phyloP scores from a whole-genome alignment of 306 rosid genomes.

The Bauhinia variegata region DNA sequence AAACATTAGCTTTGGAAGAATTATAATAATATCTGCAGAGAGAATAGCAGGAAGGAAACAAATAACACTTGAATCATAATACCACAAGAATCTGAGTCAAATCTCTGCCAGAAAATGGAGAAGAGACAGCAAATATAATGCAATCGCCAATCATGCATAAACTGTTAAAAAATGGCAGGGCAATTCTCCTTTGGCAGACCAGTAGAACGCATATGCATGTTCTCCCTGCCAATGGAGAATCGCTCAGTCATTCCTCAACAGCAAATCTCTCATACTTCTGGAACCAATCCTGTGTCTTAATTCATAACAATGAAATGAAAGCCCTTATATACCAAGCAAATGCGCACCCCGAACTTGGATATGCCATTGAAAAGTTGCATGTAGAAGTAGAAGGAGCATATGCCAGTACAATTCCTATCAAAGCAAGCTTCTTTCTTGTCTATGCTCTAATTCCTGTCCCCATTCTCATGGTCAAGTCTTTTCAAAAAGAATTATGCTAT shows the following conservation, averaged over 20 bases:
- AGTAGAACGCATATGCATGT: slow-evolving; percentile 25
- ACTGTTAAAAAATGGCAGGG: slow-evolving; percentile 67
- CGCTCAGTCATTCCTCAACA: slow-evolving; percentile 71
- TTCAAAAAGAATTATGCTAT: too few species aligned
- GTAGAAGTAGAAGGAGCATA: slow-evolving; percentile 36
- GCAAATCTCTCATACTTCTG: slow-evolving; percentile 28
- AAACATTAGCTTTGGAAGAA: slow-evolving; percentile 9
- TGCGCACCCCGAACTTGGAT: slow-evolving; percentile 52
- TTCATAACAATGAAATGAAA: slow-evolving; percentile 10
- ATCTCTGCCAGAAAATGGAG: slow-evolving; percentile 7
- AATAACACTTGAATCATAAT: not conserved
- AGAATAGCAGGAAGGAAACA: slow-evolving; percentile 10
- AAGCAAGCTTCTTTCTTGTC: slow-evolving; percentile 40
- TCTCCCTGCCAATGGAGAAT: slow-evolving; percentile 67
- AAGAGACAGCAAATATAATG: not conserved
- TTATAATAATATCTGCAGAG: not conserved
- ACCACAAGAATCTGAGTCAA: slow-evolving; percentile 9
- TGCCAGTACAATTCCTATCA: slow-evolving; percentile 48
- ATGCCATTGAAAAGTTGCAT: slow-evolving; percentile 47
- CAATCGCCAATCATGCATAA: not conserved
- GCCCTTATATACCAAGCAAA: slow-evolving; percentile 33
- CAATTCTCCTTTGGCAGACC: slow-evolving; percentile 92
- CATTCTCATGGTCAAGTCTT: slow-evolving; percentile 23
- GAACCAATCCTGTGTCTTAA: slow-evolving; percentile 33
- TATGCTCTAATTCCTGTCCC: slow-evolving; percentile 34